Conservation (phyloP, 768 basidiomycete species). For the Suillus clintonianus region DNA sequence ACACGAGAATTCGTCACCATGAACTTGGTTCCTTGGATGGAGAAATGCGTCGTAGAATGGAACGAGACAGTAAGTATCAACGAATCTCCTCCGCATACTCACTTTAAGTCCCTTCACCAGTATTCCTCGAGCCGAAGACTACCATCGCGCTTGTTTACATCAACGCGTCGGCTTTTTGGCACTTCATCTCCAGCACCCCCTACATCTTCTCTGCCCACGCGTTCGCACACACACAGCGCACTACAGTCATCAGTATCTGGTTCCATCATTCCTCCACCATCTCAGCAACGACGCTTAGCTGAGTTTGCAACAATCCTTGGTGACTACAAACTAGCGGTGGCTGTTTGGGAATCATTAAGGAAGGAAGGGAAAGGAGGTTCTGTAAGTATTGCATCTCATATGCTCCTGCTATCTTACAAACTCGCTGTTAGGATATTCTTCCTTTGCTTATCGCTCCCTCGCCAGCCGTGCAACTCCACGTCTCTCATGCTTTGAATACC, state of each 20-base stretch:
- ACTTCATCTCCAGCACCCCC: slow-evolving; percentile 45
- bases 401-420: background rate
- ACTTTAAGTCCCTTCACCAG: slow-evolving; percentile 30
- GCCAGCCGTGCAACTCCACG: slow-evolving; percentile 59
- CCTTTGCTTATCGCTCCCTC: slow-evolving; percentile 73
- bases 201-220: slow-evolving; percentile 33
- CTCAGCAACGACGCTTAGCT: slow-evolving; percentile 84
- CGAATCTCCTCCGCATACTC: background rate
- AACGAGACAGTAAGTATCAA: slow-evolving; percentile 69
- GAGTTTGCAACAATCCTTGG: slow-evolving; percentile 94
- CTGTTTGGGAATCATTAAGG: slow-evolving; percentile 83
- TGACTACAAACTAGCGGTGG: slow-evolving; percentile 81
- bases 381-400: slow-evolving; percentile 46
- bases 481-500: slow-evolving; percentile 55
- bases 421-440: slow-evolving; percentile 68
- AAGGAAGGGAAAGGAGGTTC: slow-evolving; percentile 89
- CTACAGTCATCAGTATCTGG: slow-evolving; percentile 26
- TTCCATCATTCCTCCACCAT: slow-evolving; percentile 40
- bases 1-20: slow-evolving; percentile 86
- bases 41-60: slow-evolving; percentile 90
- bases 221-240: slow-evolving; percentile 41
- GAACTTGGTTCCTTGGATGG: slow-evolving; percentile 96
- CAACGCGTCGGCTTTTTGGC: slow-evolving; percentile 82
- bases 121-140: slow-evolving; percentile 75
- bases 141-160: slow-evolving; percentile 85